phyloP scores from a whole-genome alignment of 257 asterid genomes.

The Fraxinus americana region DNA sequence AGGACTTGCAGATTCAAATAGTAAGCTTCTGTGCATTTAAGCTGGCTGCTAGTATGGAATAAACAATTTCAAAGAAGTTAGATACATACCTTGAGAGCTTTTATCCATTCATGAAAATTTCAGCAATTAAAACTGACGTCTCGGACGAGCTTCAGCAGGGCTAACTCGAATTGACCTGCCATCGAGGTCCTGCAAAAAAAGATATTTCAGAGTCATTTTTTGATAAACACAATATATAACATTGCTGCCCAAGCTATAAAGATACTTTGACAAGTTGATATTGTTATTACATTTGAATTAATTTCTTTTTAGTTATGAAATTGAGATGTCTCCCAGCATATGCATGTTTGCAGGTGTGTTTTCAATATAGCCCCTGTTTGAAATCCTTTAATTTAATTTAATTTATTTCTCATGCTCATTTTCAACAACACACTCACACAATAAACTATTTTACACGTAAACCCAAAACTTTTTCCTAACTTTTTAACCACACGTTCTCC shows the following conservation, averaged over 20 bases:
- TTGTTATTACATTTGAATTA: background rate
- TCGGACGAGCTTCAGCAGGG: conserved; percentile 59
- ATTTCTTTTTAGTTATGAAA: background rate
- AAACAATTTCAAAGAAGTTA: background rate
- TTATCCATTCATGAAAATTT: conserved; percentile 13
- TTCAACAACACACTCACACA: too few relatives aligned
- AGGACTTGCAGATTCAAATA: background rate
- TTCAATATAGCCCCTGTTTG: background rate
- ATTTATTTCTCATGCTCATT: too few relatives aligned
- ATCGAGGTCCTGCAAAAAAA: conserved; percentile 50
- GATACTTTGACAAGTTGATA: background rate
- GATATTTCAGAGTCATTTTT: conserved; percentile 9
- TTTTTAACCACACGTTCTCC: too few relatives aligned
- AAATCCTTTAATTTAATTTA: too few relatives aligned
- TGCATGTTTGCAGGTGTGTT: background rate
- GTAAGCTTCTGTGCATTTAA: background rate
- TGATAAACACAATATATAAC: background rate
- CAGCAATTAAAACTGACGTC: conserved; percentile 30
- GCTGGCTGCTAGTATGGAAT: background rate
- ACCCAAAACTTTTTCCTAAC: too few relatives aligned
- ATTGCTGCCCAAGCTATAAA: background rate
- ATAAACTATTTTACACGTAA: too few relatives aligned
- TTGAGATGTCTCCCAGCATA: background rate
- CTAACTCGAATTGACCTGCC: conserved; percentile 62
- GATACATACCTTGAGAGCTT: conserved; percentile 18